A percentile compares a stretch with the other conserved stretches of the same genome.
phyloP scores from a whole-genome alignment of 176 grass and related monocot species.

The Zoysia pacifica region DNA sequence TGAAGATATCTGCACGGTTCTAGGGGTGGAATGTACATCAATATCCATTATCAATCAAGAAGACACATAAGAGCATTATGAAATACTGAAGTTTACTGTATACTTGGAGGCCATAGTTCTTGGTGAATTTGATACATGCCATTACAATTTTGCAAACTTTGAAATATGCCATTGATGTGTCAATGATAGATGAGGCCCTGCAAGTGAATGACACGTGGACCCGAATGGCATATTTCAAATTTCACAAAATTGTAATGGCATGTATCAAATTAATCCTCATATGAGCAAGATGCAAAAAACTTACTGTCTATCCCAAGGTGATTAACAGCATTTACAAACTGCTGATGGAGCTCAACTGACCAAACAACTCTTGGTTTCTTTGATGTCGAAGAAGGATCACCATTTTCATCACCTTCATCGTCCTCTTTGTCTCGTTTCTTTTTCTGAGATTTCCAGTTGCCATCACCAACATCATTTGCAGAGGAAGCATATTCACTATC shows the following conservation, averaged over 20 bases:
- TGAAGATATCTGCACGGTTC: conserved; percentile 17
- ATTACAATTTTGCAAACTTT: no score
- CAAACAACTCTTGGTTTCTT: conserved; percentile 99
- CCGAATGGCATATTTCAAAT: no score
- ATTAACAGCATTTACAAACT: conserved; percentile 97
- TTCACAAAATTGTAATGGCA: no score
- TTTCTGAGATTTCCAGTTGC: conserved; percentile 77
- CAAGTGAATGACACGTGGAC: no score
- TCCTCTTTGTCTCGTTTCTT: conserved; percentile 97
- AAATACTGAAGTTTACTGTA: conserved; percentile 20
- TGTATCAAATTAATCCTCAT: neutral
- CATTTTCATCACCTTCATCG: conserved; percentile 86
- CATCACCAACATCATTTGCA: conserved; percentile 77
- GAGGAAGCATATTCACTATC: conserved; percentile 81
- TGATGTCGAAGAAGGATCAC: conserved; percentile 73
- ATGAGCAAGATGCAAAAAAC: conserved; percentile 34
- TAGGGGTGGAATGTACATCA: conserved; percentile 1
- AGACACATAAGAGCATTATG: conserved; percentile 13
- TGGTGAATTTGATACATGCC: no score
- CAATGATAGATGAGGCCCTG: no score
- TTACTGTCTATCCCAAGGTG: conserved; percentile 98
- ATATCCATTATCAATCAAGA: no score
- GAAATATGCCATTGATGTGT: no score
- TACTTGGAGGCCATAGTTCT: neutral
- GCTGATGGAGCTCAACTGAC: conserved; percentile 98